A percentile compares a stretch with the other conserved stretches of the same genome.
Conservation (phyloP, 345 rosid species). For the Dipteronia sinensis region DNA sequence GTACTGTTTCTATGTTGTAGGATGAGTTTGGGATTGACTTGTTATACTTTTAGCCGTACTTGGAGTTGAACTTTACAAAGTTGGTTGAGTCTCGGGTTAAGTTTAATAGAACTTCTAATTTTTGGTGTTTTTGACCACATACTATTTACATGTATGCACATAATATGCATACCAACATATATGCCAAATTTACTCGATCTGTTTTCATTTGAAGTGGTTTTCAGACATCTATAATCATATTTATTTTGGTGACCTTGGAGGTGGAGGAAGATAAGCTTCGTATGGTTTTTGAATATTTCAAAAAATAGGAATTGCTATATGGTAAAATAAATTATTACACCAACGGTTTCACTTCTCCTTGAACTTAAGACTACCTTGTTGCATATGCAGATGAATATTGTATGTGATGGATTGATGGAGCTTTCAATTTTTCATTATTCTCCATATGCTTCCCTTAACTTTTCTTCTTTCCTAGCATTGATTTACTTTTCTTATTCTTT, state of each 20-base stretch:
- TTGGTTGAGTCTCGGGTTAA: neutral
- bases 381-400: neutral
- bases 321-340: neutral
- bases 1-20: neutral
- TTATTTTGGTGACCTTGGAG: too few species aligned
- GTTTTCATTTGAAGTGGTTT: neutral
- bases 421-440: neutral
- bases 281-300: neutral
- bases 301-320: neutral
- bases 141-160: neutral
- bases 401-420: neutral
- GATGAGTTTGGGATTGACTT: constrained; percentile 8
- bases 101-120: neutral
- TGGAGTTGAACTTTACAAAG: neutral
- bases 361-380: neutral
- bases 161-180: neutral
- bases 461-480: neutral
- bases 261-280: neutral
- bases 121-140: neutral
- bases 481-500: too few species aligned
- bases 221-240: neutral
- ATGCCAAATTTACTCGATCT: neutral
- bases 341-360: neutral
- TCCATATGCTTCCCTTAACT: neutral
- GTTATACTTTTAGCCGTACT: neutral